Base-by-base conservation (phyloP, 176 grass and related monocot genomes). In the Oryza brachyantha region DNA sequence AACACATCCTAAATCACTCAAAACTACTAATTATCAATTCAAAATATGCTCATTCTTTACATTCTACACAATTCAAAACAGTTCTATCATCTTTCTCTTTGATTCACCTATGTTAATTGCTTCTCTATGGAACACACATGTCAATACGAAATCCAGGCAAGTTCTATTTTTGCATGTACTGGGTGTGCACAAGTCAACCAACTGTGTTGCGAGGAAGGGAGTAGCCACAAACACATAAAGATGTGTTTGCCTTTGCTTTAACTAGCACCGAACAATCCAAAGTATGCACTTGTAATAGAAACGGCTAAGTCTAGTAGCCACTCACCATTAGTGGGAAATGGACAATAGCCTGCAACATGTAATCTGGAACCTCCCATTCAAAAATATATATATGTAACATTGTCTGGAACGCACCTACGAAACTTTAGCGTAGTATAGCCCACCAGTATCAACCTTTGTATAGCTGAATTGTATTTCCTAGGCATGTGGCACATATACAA, bases 251-350 rank as follows among this genome's bases (percentile, higher is more conserved):
- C 50, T 55, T 22, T 55, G 50, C 50, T 22, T 22, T 29, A 80
- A 71, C 67, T 38, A 57, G 70, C 62, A 84, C 76, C 28, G 16
- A 55, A 50, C 17, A 79, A 64, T 46, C 4, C 19, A 81, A 73
- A 71, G 7, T 43, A 81, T 41, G 37, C 50, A 4, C 70, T 70
- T 64, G 81, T 64, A 88, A 76, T 37, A 80, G 55, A 42, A 76
- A 41, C 31, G 57, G 35, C 52, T 5, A 70, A 65, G 8, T n/a
- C 57, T 50, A 24, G 58, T 76, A 80, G 77, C 77, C 77, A 85
- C 86, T 80, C 58, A 76, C 72, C 22, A 19, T 81, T 84, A 76
- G 82, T 84, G 81, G 82, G 45, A 41, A 72, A 31, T 24, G 36
- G 72, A 72, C 70, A 75, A 66, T 29, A 82, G 34, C 29, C 58